phyloP scores from a whole-genome alignment of 139 green algal genomes.

The Chlamydomonas sphaeroides region DNA sequence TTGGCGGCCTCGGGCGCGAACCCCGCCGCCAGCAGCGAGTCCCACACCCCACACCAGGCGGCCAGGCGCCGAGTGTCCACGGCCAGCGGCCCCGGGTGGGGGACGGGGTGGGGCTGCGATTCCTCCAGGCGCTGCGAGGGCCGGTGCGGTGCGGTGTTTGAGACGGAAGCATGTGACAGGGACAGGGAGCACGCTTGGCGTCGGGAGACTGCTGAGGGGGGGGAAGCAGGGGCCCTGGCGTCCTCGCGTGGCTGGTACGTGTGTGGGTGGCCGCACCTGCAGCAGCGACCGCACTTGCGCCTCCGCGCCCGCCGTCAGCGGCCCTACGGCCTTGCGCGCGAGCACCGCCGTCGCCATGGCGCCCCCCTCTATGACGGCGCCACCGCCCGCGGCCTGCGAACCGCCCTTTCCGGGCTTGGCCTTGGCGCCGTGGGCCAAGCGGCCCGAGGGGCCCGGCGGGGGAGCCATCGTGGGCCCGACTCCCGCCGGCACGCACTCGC shows the following conservation, averaged over 20 bases:
- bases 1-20: conserved; percentile 47
- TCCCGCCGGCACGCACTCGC: no score
- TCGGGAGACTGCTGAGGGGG: no score
- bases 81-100: background rate
- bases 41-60: conserved; percentile 20
- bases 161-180: no score
- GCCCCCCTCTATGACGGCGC: conserved; percentile 2
- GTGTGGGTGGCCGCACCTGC: conserved; percentile 4
- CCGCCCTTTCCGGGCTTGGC: background rate
- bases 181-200: no score
- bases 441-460: no score
- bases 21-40: conserved; percentile 50
- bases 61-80: background rate
- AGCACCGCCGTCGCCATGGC: conserved; percentile 36
- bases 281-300: conserved; percentile 29
- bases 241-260: no score
- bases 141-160: background rate
- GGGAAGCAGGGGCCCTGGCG: no score
- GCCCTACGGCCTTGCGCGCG: conserved; percentile 12
- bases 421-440: no score
- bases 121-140: background rate
- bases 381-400: no score
- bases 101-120: background rate
- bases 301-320: conserved; percentile 21
- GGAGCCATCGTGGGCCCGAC: no score